phyloP scores from a whole-genome alignment of 495 filamentous ascomycete genomes.

The Physcia stellaris region DNA sequence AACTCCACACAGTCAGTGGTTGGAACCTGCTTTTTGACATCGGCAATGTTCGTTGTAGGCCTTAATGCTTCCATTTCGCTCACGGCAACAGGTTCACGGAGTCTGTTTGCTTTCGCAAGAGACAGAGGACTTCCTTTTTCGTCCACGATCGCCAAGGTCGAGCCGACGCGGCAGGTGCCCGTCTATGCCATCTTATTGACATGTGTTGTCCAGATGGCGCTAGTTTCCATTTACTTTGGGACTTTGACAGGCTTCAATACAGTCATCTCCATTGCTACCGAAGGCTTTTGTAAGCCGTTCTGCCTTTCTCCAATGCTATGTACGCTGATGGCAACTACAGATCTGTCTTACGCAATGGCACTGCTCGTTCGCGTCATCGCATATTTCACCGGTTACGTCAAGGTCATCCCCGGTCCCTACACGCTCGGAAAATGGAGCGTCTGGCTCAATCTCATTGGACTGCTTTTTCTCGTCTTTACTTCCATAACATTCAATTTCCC shows the following conservation, averaged over 20 bases:
- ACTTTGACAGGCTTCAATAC: conserved; percentile 44
- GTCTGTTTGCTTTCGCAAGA: conserved; percentile 33
- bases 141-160: conserved; percentile 27
- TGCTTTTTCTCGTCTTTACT: conserved; percentile 39
- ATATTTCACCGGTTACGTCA: conserved; percentile 29
- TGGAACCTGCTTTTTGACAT: conserved; percentile 27
- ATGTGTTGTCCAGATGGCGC: conserved; percentile 35
- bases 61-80: conserved; percentile 28
- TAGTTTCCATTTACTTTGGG: conserved; percentile 44
- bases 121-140: conserved; percentile 36
- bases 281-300: conserved; percentile 39
- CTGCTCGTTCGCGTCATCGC: conserved; percentile 37
- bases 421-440: conserved; percentile 25
- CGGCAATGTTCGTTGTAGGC: conserved; percentile 28
- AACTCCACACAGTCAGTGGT: conserved; percentile 29
- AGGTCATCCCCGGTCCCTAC: conserved; percentile 21
- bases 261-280: conserved; percentile 40
- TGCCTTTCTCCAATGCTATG: not conserved
- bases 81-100: conserved; percentile 30
- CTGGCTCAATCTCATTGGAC: conserved; percentile 33
- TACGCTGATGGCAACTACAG: conserved; percentile 19
- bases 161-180: conserved; percentile 28
- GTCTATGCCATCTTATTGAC: conserved; percentile 37
- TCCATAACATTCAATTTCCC: conserved; percentile 48
- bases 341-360: conserved; percentile 45